These are phyloP conservation scores for Vigna angularis DNA, from an alignment of 306 rosid species.

Conservation along the genomic window DNA sequence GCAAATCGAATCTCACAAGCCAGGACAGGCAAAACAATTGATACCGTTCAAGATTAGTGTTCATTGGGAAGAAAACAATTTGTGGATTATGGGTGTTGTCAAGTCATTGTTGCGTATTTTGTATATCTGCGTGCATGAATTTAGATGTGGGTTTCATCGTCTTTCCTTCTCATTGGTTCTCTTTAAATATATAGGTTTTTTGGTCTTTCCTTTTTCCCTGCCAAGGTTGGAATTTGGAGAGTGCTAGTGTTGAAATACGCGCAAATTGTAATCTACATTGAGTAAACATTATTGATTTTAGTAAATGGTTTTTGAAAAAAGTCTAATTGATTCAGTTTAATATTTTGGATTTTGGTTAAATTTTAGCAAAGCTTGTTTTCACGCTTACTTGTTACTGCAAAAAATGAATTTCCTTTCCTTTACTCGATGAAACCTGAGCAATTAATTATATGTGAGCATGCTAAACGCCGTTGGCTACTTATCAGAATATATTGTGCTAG, in stretches of 20 bases:
- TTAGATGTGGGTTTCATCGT: constrained; percentile 52
- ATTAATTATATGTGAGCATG: not conserved
- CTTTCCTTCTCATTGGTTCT: constrained; percentile 32
- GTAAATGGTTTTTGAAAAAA: constrained; percentile 55
- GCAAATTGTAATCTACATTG: constrained; percentile 61
- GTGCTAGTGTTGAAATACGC: constrained; percentile 63
- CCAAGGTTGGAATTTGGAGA: constrained; percentile 52
- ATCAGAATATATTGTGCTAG: too few relatives aligned
- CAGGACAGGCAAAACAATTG: constrained; percentile 75
- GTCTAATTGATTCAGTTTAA: constrained; percentile 34
- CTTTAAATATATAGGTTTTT: constrained; percentile 42
- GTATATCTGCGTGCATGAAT: constrained; percentile 88
- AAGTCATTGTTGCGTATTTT: constrained; percentile 69
- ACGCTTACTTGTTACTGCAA: not conserved
- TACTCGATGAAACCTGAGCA: not conserved
- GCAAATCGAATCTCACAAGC: constrained; percentile 99
- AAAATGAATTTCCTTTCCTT: not conserved
- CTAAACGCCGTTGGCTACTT: not conserved
- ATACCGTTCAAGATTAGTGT: constrained; percentile 64
- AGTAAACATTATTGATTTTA: constrained; percentile 54
- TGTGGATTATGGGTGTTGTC: constrained; percentile 53
- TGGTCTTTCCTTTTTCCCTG: constrained; percentile 37
- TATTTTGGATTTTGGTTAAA: not conserved
- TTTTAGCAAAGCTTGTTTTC: constrained; percentile 3
- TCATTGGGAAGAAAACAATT: constrained; percentile 39